Conservation (phyloP, 176 grass and related monocot genomes). For the Oropetium thomaeum region DNA sequence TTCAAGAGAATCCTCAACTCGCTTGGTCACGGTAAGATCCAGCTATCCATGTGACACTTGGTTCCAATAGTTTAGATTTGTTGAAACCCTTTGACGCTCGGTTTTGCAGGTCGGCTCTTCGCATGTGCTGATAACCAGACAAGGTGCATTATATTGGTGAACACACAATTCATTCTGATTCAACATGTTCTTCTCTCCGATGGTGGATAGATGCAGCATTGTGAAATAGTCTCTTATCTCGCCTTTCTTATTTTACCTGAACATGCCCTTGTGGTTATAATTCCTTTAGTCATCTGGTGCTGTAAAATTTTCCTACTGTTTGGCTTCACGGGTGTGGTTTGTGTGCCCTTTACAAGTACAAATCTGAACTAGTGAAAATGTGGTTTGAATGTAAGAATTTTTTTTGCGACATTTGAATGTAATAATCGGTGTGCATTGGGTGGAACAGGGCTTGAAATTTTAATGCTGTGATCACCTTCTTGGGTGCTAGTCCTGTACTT, state of each 20-base stretch:
- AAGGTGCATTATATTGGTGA: too few relatives aligned
- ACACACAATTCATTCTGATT: too few relatives aligned
- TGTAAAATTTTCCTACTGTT: not conserved
- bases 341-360: not conserved
- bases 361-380: not conserved
- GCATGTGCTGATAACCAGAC: too few relatives aligned
- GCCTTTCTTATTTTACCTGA: not conserved
- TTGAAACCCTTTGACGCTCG: too few relatives aligned
- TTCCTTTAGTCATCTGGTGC: not conserved
- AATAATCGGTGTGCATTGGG: not conserved
- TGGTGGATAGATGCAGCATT: too few relatives aligned
- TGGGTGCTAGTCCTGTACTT: not conserved
- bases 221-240: not conserved
- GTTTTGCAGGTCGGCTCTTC: too few relatives aligned
- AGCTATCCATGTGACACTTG: not conserved
- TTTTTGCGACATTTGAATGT: too few relatives aligned
- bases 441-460: not conserved
- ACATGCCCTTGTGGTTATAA: not conserved
- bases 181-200: too few relatives aligned
- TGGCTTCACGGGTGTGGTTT: too few relatives aligned
- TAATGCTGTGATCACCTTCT: not conserved
- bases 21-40: not conserved
- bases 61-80: not conserved
- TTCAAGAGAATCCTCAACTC: not conserved
- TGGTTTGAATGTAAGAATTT: not conserved